These are phyloP conservation scores for Hericium coralloides DNA, from an alignment of 768 basidiomycete genomes.

Conservation along the genomic window DNA sequence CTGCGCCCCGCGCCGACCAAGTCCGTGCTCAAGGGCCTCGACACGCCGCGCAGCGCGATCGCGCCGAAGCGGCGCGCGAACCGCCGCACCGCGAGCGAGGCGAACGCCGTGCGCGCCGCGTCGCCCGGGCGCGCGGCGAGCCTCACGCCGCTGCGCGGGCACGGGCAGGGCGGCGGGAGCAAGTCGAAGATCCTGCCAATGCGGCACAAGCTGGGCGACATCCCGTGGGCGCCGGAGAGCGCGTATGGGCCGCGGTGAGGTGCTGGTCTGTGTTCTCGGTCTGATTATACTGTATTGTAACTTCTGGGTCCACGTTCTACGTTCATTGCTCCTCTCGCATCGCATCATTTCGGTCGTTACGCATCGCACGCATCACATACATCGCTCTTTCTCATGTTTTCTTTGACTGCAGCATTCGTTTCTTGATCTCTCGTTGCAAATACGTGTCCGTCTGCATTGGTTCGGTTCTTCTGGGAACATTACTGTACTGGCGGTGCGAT, in stretches of 20 bases:
- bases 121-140: conserved; percentile 16
- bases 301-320: neutral
- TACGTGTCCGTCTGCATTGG: neutral
- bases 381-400: neutral
- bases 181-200: conserved; percentile 20
- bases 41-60: conserved; percentile 26
- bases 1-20: conserved; percentile 42
- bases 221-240: conserved; percentile 36
- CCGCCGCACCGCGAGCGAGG: conserved; percentile 66
- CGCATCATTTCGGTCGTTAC: neutral
- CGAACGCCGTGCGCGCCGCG: conserved; percentile 28
- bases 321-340: neutral
- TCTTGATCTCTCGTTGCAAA: neutral
- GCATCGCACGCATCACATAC: neutral
- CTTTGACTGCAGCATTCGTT: neutral
- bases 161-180: conserved; percentile 26
- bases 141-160: conserved; percentile 13
- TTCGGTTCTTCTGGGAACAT: neutral
- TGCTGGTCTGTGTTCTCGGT: neutral
- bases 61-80: conserved; percentile 27
- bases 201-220: conserved; percentile 53
- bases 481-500: conserved; percentile 12
- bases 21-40: conserved; percentile 21
- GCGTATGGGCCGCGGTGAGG: conserved; percentile 1
- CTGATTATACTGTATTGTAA: neutral